phyloP scores from a whole-genome alignment of 768 basidiomycete species.

The Crassisporium funariophilum region DNA sequence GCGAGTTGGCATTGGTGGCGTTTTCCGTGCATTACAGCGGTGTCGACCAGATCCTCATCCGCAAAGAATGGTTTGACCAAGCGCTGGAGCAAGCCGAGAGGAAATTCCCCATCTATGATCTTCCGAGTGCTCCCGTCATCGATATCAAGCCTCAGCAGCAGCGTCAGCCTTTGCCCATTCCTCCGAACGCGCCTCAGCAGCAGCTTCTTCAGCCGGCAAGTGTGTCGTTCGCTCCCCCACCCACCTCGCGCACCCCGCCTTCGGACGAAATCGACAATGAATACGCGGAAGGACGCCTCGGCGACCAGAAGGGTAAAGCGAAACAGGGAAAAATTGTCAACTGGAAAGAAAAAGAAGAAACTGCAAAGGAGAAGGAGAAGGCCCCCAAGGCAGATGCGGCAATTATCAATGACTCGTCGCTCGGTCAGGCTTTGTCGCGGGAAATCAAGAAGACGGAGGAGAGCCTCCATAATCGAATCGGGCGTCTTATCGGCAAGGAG shows the following conservation, averaged over 20 bases:
- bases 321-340: constrained; percentile 61
- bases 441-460: constrained; percentile 87
- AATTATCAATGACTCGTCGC: constrained; percentile 50
- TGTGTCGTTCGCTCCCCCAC: constrained; percentile 35
- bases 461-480: constrained; percentile 72
- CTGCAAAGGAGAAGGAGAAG: constrained; percentile 32
- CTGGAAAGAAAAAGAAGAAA: constrained; percentile 56
- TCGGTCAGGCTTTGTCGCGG: constrained; percentile 63
- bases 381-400: constrained; percentile 39
- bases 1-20: constrained; percentile 79
- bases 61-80: constrained; percentile 83
- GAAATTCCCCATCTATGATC: constrained; percentile 61
- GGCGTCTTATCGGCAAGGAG: constrained; percentile 80
- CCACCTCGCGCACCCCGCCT: constrained; percentile 64
- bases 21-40: constrained; percentile 91
- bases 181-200: constrained; percentile 19
- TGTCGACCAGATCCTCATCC: constrained; percentile 85
- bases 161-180: constrained; percentile 26
- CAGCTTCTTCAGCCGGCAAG: constrained; percentile 22
- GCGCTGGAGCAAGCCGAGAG: constrained; percentile 56
- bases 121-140: constrained; percentile 28
- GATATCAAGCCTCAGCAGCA: constrained; percentile 22
- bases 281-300: constrained; percentile 56
- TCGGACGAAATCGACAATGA: constrained; percentile 77
- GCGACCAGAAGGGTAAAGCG: constrained; percentile 45